Conservation (phyloP, 2,329 filamentous ascomycete species). For the Geosmithia morbida region DNA sequence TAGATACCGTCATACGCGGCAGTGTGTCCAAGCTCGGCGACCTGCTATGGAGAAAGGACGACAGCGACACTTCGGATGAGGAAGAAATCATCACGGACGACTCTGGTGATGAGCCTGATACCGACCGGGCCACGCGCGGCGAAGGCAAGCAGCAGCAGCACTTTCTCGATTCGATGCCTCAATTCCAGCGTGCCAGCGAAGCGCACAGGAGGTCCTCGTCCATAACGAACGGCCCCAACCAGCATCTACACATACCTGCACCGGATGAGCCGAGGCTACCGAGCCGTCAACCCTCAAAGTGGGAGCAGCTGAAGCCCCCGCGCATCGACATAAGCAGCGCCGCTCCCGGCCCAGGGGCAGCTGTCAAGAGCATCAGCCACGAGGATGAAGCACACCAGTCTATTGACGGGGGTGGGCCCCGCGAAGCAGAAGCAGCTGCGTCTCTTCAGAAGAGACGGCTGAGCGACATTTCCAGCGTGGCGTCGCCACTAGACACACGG, state of each 20-base stretch:
- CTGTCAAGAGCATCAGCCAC: background rate
- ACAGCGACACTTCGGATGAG: slow-evolving; percentile 13
- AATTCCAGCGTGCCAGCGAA: slow-evolving; percentile 25
- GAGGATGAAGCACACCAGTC: background rate
- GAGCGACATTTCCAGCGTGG: background rate
- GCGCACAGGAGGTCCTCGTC: slow-evolving; percentile 5
- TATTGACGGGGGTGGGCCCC: too few species aligned
- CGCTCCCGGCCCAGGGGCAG: slow-evolving; percentile 6
- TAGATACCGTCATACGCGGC: slow-evolving; percentile 56
- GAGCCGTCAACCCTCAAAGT: slow-evolving; percentile 26
- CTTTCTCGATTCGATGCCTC: slow-evolving; percentile 36
- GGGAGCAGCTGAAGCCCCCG: slow-evolving; percentile 33
- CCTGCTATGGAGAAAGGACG: slow-evolving; percentile 40
- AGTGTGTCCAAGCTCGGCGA: slow-evolving; percentile 42
- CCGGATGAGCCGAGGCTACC: slow-evolving; percentile 1
- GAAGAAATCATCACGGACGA: slow-evolving; percentile 23
- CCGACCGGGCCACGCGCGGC: slow-evolving; percentile 11
- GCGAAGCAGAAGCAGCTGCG: slow-evolving; percentile 9
- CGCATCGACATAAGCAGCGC: slow-evolving; percentile 30
- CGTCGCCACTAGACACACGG: background rate
- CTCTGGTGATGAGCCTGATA: slow-evolving; percentile 26
- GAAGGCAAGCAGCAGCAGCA: slow-evolving; percentile 21
- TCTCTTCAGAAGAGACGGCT: background rate
- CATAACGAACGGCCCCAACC: background rate
- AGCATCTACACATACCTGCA: background rate